Base-by-base conservation (phyloP, 1,284 basidiomycete species). In the Cryptococcus hybrid region DNA sequence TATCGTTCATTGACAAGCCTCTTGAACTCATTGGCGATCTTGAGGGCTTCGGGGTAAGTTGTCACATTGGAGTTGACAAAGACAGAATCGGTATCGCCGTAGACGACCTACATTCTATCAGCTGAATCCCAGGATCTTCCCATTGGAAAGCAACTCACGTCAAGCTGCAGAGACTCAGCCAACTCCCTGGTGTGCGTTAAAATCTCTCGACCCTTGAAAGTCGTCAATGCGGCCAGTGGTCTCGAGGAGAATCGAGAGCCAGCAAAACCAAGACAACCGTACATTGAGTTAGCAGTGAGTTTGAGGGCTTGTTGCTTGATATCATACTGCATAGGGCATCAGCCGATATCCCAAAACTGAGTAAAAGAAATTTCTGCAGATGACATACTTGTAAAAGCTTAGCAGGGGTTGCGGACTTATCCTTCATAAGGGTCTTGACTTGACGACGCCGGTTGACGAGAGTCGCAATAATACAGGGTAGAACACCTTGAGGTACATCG, bases 251-350 rank as follows among this genome's bases (percentile, higher is more conserved):
- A 99, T 49, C 96, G 83, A 15, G 94, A 97, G 64, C 94, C 90
- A 72, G 95, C 92, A 75, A 98, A 99, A 54, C 96, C 96, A 36
- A 99, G 87, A 83, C 96, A 99, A 24, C 96, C 96, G 77, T 99
- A 99, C 95, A 99, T 99, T 82, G 91, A 95, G 82, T 99, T 99
- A 59, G 96, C 96, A 1, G 95, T 99, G 52, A 99, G 86, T 80
- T 99, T 99, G 58, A 99, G 82, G 5, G 96, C 96, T 74, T 91
- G 87, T 73, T 99, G 96, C 75, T 94, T 95, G 80, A 99, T 97
- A 71, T 99, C 92, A 73, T 88, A 94, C 88, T 93, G n/a, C n/a
- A n/a, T n/a, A 68, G 6, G 13, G 8, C 24, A 12, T 6, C 38
- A 44, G 34, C 12, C 7, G 3, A 3, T 53, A 24, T 30, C 30